Base-by-base conservation (phyloP, 345 rosid genomes). In the Gossypium bickii region DNA sequence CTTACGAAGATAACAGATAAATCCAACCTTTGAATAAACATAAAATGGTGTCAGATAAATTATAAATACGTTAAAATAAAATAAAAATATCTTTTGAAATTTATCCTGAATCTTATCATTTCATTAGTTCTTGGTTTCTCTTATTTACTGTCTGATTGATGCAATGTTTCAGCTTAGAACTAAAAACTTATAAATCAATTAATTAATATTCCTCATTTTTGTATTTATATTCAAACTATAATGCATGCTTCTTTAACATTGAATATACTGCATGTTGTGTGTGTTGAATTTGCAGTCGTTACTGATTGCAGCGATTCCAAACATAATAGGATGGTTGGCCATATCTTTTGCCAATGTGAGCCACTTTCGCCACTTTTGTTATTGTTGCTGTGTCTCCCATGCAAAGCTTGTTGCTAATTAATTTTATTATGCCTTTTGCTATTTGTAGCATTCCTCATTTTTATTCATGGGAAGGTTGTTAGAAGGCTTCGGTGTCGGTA, bases 401-500 rank as follows among this genome's bases (percentile, higher is more conserved):
- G 11, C 24, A 57, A 29, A 22, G 44, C 18, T 34, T 65, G 12
- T 71, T n/a, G 60, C 18, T 38, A 20, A 45, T 12, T 38, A 20
- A 45, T 12, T 5, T 20, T 63, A 12, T 51, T 15, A 59, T 62
- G 9, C 41, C 58, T 43, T 48, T 62, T 44, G 67, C 56, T 55
- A 66, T 62, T 73, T 67, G 73, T 65, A 90, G 96, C 93, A 90
- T 85, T 66, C 87, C 4, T 89, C 96, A 6, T 90, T 90, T 80
- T 85, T 90, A 64, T 90, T 83, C 77, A 76, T 89, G 91, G 96
- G 96, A 77, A 86, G 96, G 79, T 82, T 90, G 82, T 76, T 90
- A 78, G 90, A 80, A 76, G 96, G 96, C 15, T 90, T 90, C 74
- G 93, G 96, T 10, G 93, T 90, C 17, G 96, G 96, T 44, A 82